Evolutionary conservation across 495 filamentous ascomycete species (phyloP), one percentile per base, ranked within the genome.

Genomic region (Penicillium chermesinum): DNA sequence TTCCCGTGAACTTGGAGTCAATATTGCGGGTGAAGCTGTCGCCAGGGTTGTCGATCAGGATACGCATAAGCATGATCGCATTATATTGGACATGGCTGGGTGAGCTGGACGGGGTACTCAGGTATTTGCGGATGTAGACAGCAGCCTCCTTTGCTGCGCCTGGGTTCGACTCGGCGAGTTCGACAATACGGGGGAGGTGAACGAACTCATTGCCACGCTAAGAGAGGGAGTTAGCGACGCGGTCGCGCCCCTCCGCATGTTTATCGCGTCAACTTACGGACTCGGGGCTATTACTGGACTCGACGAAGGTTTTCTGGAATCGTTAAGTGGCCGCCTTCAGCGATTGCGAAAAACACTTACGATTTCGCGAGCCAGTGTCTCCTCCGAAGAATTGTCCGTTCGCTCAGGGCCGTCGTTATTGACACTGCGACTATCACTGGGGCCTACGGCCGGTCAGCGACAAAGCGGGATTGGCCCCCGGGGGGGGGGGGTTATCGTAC

Each of bases 121-220:
- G 75, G 60, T 85, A 89, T 59, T 89, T 91, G 60, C 88, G 85
- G 60, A 97, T 87, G 46, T 82, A 71, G 46, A 76, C 61, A 36
- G 88, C 87, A 46, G 86, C 85, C 56, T 88, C 85, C 44, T 80
- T 78, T 22, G 91, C 90, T 16, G 94, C 94, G 22, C 70, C 70
- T 9, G 93, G 90, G 38, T 88, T 91, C 22, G 89, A 95, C 63
- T 96, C 94, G 72, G 91, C 91, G 21, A 84, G 78, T 53, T 97
- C 94, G 65, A 99, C 94, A 54, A 99, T 96, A 20, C 81, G 74
- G 6, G 94, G 93, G n/a, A 99, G 86, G 57, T 88, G 87, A 32
- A 95, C 80, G 49, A 94, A 89, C 71, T 97, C 93, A 58, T 89
- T 86, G 52, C 87, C 87, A 73, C 89, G 65, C 52, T 65, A 38